phyloP scores from a whole-genome alignment of 768 basidiomycete species.

The Suillus brevipes region DNA sequence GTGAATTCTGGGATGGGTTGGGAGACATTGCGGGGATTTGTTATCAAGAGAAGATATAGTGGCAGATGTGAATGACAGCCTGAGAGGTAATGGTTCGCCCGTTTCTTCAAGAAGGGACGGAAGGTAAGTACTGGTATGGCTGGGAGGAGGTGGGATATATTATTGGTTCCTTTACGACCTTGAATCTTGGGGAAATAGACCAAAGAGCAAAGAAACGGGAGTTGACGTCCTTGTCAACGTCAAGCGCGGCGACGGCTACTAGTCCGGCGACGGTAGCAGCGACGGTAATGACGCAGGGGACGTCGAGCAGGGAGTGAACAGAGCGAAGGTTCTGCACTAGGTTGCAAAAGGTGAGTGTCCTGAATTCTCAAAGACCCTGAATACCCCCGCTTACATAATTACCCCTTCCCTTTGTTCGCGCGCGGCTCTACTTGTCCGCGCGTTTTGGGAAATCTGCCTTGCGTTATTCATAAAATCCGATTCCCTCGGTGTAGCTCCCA shows the following conservation, averaged over 20 bases:
- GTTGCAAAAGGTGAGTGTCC: constrained; percentile 36
- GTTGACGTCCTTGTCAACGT: constrained; percentile 18
- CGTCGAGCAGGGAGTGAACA: constrained; percentile 30
- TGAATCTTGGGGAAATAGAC: constrained; percentile 12
- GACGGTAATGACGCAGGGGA: constrained; percentile 26
- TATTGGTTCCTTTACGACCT: constrained; percentile 21
- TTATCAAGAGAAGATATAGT: constrained; percentile 25
- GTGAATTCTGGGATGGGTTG: constrained; percentile 33
- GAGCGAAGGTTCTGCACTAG: constrained; percentile 31
- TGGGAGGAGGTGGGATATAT: constrained; percentile 24
- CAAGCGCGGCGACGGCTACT: constrained; percentile 27
- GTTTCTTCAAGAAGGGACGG: constrained; percentile 11
- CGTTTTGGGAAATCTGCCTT: constrained; percentile 6
- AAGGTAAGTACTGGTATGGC: constrained; percentile 16
- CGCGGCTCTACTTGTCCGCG: constrained; percentile 6
- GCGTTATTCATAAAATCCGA: constrained; percentile 2
- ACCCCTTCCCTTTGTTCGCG: background rate
- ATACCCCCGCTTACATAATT: constrained; percentile 25
- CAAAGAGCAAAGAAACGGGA: constrained; percentile 32
- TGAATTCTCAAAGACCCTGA: constrained; percentile 37
- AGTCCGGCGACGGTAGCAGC: constrained; percentile 21
- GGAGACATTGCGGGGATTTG: constrained; percentile 35
- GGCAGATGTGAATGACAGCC: constrained; percentile 17
- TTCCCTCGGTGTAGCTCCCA: constrained; percentile 1
- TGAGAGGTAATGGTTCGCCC: constrained; percentile 21